phyloP scores from a whole-genome alignment of 257 asterid species.

The Paulownia fortunei region DNA sequence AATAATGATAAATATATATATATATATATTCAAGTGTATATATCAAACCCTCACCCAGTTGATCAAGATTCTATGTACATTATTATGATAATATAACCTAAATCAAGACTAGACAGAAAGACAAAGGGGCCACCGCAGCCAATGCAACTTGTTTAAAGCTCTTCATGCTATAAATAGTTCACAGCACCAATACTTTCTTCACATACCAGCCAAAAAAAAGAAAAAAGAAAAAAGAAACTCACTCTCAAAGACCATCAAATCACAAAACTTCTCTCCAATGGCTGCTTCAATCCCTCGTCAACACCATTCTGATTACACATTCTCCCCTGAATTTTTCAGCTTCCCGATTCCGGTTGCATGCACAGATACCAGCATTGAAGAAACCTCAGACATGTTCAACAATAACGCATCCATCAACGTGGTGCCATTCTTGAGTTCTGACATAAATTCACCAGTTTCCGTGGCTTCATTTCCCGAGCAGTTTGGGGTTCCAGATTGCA shows the following conservation, averaged over 20 bases:
- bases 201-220: not conserved
- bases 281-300: constrained; percentile 14
- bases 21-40: too few relatives aligned
- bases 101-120: not conserved
- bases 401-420: not conserved
- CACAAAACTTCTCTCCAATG: not conserved
- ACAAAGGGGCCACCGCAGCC: constrained; percentile 17
- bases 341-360: not conserved
- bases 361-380: not conserved
- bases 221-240: not conserved
- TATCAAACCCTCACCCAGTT: not conserved
- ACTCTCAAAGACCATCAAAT: not conserved
- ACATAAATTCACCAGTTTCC: not conserved
- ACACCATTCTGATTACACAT: not conserved
- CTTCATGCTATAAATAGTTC: constrained; percentile 25
- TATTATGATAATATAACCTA: not conserved
- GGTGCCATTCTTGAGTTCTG: not conserved
- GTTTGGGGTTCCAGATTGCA: not conserved
- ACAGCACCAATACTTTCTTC: not conserved
- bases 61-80: not conserved
- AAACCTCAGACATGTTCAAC: not conserved
- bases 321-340: not conserved
- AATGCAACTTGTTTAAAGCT: not conserved
- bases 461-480: constrained; percentile 13
- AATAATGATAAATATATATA: too few relatives aligned